Base-by-base conservation (phyloP, 192 early-diverging fungal genomes). In the Entomortierella chlamydospora region DNA sequence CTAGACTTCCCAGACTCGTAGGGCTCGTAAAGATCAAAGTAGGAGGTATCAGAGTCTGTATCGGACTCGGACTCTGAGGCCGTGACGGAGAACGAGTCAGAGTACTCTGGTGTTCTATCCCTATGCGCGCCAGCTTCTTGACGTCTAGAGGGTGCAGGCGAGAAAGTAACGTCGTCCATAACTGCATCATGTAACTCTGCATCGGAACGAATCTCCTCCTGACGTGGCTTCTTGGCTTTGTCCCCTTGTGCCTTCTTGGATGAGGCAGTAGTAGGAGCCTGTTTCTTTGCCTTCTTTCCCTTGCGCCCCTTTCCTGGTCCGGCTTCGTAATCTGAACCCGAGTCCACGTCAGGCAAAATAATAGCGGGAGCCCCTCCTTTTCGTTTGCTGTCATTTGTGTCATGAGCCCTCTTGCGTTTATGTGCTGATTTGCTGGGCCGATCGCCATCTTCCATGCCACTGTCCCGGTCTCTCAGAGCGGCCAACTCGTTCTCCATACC, bases 21-120 rank as follows among this genome's bases (percentile, higher is more conserved):
- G 2, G 68, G 72, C 45, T 72, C 81, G 22, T 83, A 72, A n/a
- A 72, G 68, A 50, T 80, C 81, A 72, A 70, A 78, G 57, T 79
- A 71, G 2, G 71, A 80, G 0, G 73, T 67, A 29, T 81, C 79
- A 28, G 73, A 82, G 20, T 84, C 80, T 6, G 69, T 68, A 17
- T 72, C 72, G 5, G 68, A 77, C 0, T 77, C 79, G 2, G 62
- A 65, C 26, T 74, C 82, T 15, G 77, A 73, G 2, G 58, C 82
- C 4, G 70, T 61, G 26, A 64, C 57, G 49, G 64, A 68, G 28
- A 47, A 13, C 12, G 79, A 69, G 15, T 72, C 64, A 3, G 70
- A 68, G 57, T 73, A 73, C 4, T 73, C 70, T 18, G 79, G 79
- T 12, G 79, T 81, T 2, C 53, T 47, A 20, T 81, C 78, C 41